These are phyloP conservation scores for Cercospora brassicicola DNA, from an alignment of 2,329 filamentous ascomycete genomes.

Conservation along the genomic window DNA sequence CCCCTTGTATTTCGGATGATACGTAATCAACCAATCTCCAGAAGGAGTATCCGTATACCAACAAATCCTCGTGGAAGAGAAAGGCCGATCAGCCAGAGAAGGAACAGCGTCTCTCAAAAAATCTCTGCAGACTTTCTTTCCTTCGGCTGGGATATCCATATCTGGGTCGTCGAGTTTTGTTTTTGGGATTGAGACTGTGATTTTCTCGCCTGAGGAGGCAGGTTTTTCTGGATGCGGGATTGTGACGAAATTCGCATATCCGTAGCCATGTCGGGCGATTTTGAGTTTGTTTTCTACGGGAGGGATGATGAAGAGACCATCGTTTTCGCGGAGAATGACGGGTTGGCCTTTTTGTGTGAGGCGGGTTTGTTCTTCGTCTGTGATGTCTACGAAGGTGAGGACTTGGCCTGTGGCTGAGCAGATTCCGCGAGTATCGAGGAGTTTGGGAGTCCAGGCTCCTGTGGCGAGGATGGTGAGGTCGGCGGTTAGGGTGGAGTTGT, in stretches of 20 bases:
- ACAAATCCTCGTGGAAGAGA: slow-evolving; percentile 52
- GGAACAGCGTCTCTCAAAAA: slow-evolving; percentile 59
- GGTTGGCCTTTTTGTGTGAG: slow-evolving; percentile 62
- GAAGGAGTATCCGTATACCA: slow-evolving; percentile 60
- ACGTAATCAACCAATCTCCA: slow-evolving; percentile 57
- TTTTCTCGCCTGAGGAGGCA: slow-evolving; percentile 31
- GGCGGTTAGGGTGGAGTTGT: slow-evolving; percentile 56
- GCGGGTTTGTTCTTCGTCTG: slow-evolving; percentile 65
- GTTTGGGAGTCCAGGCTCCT: slow-evolving; percentile 79
- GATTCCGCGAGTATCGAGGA: slow-evolving; percentile 75
- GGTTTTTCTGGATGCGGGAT: slow-evolving; percentile 50
- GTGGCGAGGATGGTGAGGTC: slow-evolving; percentile 78
- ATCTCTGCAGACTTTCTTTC: slow-evolving; percentile 59
- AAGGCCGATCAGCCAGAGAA: slow-evolving; percentile 43
- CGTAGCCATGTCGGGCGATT: slow-evolving; percentile 52
- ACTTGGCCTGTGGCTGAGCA: slow-evolving; percentile 80
- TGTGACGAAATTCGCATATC: slow-evolving; percentile 50
- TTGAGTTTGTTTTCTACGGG: slow-evolving; percentile 53
- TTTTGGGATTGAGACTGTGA: slow-evolving; percentile 52
- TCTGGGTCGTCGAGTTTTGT: slow-evolving; percentile 48
- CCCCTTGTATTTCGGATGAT: slow-evolving; percentile 52
- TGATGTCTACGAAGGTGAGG: slow-evolving; percentile 74
- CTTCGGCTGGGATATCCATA: slow-evolving; percentile 58
- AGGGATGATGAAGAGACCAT: slow-evolving; percentile 73
- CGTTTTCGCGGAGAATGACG: slow-evolving; percentile 69